Conservation (phyloP, 306 rosid genomes). For the Malus fusca region DNA sequence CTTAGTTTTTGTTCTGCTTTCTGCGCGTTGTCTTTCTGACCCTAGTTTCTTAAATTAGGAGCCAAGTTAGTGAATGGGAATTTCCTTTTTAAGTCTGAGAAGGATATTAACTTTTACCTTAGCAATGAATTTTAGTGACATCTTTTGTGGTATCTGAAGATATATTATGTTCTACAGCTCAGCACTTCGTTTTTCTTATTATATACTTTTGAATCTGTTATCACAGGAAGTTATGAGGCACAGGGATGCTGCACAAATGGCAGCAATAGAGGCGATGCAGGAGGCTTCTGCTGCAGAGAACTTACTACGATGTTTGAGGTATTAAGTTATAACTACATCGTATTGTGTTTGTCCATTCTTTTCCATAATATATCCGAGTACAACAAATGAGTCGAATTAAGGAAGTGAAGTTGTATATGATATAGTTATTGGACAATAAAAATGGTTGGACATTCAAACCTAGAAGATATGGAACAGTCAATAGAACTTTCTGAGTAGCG, state of each 20-base stretch:
- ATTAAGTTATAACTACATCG: slow-evolving; percentile 32
- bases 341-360: neutral
- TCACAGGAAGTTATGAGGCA: slow-evolving; percentile 79
- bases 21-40: neutral
- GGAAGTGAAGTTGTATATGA: neutral
- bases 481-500: neutral
- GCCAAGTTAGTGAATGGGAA: neutral
- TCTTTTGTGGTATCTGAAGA: neutral
- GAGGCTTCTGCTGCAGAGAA: slow-evolving; percentile 94
- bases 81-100: neutral
- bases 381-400: neutral
- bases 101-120: neutral
- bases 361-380: neutral
- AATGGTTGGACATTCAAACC: neutral
- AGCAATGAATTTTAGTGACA: neutral
- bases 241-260: slow-evolving; percentile 89
- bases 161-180: neutral
- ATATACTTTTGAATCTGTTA: slow-evolving; percentile 13
- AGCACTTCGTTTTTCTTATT: slow-evolving; percentile 2
- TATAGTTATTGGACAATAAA: neutral
- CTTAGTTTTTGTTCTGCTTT: neutral
- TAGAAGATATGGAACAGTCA: neutral
- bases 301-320: slow-evolving; percentile 88
- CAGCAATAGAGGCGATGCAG: slow-evolving; percentile 87
- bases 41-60: neutral